Conservation (phyloP, 768 basidiomycete genomes). For the Exidia glandulosa region DNA sequence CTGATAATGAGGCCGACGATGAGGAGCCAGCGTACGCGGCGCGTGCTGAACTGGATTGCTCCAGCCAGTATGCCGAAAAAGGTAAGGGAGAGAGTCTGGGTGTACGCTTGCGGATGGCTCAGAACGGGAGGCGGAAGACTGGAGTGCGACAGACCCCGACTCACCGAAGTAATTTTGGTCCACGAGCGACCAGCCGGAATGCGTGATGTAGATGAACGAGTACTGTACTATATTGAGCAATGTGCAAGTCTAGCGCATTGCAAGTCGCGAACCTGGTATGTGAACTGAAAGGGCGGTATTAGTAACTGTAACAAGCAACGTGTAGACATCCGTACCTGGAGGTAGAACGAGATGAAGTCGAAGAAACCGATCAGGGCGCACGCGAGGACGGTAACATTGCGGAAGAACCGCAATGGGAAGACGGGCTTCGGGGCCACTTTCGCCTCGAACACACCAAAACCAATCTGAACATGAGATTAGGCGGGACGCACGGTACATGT, state of each 20-base stretch:
- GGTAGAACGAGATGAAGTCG: constrained; percentile 28
- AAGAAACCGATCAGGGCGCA: constrained; percentile 52
- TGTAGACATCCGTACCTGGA: background rate
- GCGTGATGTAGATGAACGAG: constrained; percentile 30
- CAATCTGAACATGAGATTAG: background rate
- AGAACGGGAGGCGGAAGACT: constrained; percentile 54
- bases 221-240: background rate
- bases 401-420: constrained; percentile 46
- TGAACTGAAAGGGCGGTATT: background rate
- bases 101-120: constrained; percentile 31
- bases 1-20: constrained; percentile 49
- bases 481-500: no score
- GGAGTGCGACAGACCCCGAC: constrained; percentile 46
- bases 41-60: constrained; percentile 38
- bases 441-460: constrained; percentile 35
- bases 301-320: background rate
- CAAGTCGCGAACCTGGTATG: background rate
- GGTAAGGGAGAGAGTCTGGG: constrained; percentile 48
- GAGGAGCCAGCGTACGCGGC: constrained; percentile 32
- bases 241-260: background rate
- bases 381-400: constrained; percentile 46
- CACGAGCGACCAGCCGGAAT: constrained; percentile 35
- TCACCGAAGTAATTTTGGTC: constrained; percentile 54
- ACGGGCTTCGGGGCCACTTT: constrained; percentile 47
- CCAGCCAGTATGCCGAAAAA: constrained; percentile 55